phyloP scores from a whole-genome alignment of 129 eudicot genomes.

The Pittosporum tobira region DNA sequence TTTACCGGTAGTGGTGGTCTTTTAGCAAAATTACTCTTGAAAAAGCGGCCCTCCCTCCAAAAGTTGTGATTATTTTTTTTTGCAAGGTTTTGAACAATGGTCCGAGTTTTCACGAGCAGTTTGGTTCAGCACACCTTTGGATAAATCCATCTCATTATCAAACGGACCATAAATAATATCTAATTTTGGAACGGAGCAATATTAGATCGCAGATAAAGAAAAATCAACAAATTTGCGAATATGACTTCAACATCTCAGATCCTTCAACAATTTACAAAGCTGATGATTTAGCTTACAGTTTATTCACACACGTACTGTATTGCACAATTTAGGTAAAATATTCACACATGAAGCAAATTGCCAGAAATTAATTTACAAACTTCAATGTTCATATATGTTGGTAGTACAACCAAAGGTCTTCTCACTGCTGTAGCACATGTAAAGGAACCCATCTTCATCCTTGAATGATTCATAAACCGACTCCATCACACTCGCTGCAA shows the following conservation, averaged over 20 bases:
- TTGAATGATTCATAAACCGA: constrained; percentile 65
- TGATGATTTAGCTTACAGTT: neutral
- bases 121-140: no score
- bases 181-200: no score
- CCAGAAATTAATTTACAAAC: neutral
- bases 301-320: neutral
- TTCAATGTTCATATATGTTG: neutral
- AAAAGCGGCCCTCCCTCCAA: no score
- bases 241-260: neutral
- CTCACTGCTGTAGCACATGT: constrained; percentile 84
- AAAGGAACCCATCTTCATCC: constrained; percentile 80
- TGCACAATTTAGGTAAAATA: neutral
- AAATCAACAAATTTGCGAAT: no score
- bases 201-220: no score
- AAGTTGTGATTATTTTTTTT: no score
- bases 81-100: no score
- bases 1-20: no score
- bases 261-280: neutral
- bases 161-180: no score
- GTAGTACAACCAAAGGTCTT: constrained; percentile 59
- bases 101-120: no score
- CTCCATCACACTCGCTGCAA: constrained; percentile 81
- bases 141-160: no score
- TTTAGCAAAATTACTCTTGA: no score
- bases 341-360: neutral